Conservation (phyloP, 306 rosid species). For the Begonia masoniana region DNA sequence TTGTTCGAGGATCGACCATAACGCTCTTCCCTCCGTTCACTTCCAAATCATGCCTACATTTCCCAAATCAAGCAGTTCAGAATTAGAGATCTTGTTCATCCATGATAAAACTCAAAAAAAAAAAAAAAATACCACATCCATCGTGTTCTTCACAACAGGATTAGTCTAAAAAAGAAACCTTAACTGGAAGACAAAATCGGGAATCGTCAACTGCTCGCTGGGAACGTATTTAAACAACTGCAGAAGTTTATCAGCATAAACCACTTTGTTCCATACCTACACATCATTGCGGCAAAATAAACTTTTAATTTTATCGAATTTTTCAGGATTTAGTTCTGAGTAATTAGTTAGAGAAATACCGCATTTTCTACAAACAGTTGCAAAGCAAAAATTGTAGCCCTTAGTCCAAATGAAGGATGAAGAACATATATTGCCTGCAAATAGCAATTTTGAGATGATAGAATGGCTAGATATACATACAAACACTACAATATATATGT, state of each 20-base stretch:
- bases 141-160: no score
- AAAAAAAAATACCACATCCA: no score
- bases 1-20: constrained; percentile 82
- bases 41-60: constrained; percentile 83
- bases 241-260: constrained; percentile 71
- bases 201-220: constrained; percentile 96
- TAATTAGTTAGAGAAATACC: constrained; percentile 28
- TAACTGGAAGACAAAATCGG: constrained; percentile 94
- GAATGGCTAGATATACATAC: constrained; percentile 6
- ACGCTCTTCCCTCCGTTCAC: constrained; percentile 97
- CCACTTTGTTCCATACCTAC: constrained; percentile 98
- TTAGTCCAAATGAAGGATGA: constrained; percentile 87
- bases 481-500: neutral
- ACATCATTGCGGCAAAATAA: neutral
- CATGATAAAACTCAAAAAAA: no score
- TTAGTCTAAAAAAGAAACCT: constrained; percentile 19
- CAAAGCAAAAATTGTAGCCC: constrained; percentile 59
- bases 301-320: no score
- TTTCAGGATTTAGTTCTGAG: no score
- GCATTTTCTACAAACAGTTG: constrained; percentile 64
- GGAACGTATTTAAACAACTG: constrained; percentile 92
- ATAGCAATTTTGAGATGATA: constrained; percentile 21
- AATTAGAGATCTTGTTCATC: no score
- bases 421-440: constrained; percentile 88
- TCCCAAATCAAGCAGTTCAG: neutral